A percentile compares a stretch with the other conserved stretches of the same genome.
These are phyloP conservation scores for Colletotrichum theobromicola DNA, from an alignment of 2,329 filamentous ascomycete genomes.

Conservation along the genomic window DNA sequence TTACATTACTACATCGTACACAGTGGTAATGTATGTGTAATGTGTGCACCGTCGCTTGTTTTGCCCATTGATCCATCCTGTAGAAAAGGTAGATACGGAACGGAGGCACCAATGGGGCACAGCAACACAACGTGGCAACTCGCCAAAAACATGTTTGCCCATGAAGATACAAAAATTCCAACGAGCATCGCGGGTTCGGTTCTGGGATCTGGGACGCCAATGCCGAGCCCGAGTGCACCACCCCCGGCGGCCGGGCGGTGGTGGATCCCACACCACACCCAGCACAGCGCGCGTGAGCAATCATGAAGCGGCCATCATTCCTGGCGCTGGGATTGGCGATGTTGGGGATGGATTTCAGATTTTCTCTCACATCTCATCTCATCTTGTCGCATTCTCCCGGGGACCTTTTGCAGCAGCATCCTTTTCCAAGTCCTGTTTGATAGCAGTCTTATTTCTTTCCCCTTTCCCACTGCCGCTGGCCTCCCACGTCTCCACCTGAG, in stretches of 20 bases:
- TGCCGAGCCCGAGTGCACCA: slow-evolving; percentile 12
- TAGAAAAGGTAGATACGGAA: neutral
- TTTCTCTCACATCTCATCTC: slow-evolving; percentile 21
- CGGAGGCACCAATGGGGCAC: neutral
- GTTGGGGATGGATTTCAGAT: neutral
- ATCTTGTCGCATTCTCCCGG: neutral
- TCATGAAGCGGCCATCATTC: slow-evolving; percentile 11
- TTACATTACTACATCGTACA: neutral
- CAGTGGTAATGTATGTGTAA: neutral
- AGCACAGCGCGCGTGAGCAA: slow-evolving; percentile 11
- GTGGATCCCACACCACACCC: slow-evolving; percentile 1
- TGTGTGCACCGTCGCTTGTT: neutral
- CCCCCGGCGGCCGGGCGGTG: neutral
- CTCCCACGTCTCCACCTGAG: neutral
- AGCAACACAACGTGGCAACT: neutral
- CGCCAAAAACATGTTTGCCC: neutral
- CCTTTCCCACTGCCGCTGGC: neutral
- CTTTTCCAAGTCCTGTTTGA: neutral
- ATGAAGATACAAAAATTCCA: neutral
- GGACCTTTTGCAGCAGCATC: neutral
- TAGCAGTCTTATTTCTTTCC: neutral
- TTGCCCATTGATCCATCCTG: neutral
- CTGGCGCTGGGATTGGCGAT: neutral
- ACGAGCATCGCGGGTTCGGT: neutral
- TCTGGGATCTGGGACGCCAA: neutral